phyloP scores from a whole-genome alignment of 75 land plant genomes.

The Gnetum montanum region DNA sequence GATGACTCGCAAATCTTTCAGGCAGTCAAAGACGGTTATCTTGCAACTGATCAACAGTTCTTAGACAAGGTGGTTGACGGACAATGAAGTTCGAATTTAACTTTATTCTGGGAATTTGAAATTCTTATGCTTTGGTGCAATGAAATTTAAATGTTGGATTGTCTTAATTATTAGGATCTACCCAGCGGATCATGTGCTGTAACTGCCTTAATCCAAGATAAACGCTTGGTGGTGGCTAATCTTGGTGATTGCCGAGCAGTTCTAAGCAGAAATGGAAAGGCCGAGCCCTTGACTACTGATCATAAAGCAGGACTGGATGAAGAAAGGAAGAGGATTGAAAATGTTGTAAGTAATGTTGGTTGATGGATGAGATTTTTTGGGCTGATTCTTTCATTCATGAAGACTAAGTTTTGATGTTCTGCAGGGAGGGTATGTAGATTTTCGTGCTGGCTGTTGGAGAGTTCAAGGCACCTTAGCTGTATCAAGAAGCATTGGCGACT shows the following conservation, averaged over 20 bases:
- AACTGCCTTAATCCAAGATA: conserved; percentile 42
- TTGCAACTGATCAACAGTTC: conserved; percentile 42
- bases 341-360: conserved; percentile 30
- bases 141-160: not conserved
- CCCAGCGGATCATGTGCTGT: conserved; percentile 58
- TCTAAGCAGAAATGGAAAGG: conserved; percentile 47
- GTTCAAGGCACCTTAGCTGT: conserved; percentile 65
- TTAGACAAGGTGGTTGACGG: conserved; percentile 31
- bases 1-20: conserved; percentile 8
- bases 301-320: conserved; percentile 43
- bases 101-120: not conserved
- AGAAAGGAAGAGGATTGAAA: conserved; percentile 44
- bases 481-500: conserved; percentile 63
- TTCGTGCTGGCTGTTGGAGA: conserved; percentile 49
- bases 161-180: conserved; percentile 27
- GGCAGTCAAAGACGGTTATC: conserved; percentile 40
- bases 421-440: conserved; percentile 64
- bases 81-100: not conserved
- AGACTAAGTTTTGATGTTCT: not conserved
- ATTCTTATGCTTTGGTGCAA: not conserved
- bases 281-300: conserved; percentile 41
- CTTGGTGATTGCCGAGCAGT: conserved; percentile 70
- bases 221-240: conserved; percentile 48
- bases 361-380: too few species aligned
- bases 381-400: too few species aligned